Evolutionary conservation across 2,329 filamentous ascomycete genomes (phyloP).

Genomic region (Colletotrichum plurivorum): DNA sequence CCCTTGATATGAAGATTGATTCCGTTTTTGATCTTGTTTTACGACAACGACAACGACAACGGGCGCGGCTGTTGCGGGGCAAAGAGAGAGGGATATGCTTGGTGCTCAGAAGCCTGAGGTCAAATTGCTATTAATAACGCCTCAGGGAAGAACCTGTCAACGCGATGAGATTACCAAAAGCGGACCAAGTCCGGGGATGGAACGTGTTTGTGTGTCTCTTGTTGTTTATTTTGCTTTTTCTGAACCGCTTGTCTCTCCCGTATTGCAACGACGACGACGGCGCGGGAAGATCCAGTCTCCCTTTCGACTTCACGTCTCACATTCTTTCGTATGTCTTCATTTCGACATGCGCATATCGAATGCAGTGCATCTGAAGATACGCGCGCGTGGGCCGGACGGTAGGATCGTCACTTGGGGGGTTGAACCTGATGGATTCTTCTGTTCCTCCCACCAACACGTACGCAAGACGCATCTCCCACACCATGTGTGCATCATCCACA

Average conservation of each 20-base stretch:
- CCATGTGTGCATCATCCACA: neutral
- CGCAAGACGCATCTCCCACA: neutral
- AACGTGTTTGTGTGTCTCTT: conserved; percentile 28
- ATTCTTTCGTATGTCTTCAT: neutral
- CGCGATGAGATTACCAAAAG: conserved; percentile 37
- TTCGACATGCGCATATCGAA: conserved; percentile 2
- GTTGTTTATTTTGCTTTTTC: conserved; percentile 37
- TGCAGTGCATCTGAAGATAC: neutral
- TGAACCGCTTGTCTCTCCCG: conserved; percentile 15
- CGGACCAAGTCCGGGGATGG: conserved; percentile 28
- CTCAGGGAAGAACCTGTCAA: conserved; percentile 24
- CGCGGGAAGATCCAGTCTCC: conserved; percentile 3
- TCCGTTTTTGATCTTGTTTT: conserved; percentile 1
- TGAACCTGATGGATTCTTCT: neutral
- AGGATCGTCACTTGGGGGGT: neutral
- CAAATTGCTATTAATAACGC: conserved; percentile 27
- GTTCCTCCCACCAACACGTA: neutral
- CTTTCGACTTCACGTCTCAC: neutral
- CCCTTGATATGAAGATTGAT: neutral
- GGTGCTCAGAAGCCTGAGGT: conserved; percentile 20
- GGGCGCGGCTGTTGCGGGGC: conserved; percentile 6
- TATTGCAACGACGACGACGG: conserved; percentile 23
- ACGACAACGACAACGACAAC: neutral
- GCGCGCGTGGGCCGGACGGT: neutral
- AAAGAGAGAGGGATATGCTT: neutral